Conservation (phyloP, 805 yeast genomes). For the Torulaspora franciscae region DNA sequence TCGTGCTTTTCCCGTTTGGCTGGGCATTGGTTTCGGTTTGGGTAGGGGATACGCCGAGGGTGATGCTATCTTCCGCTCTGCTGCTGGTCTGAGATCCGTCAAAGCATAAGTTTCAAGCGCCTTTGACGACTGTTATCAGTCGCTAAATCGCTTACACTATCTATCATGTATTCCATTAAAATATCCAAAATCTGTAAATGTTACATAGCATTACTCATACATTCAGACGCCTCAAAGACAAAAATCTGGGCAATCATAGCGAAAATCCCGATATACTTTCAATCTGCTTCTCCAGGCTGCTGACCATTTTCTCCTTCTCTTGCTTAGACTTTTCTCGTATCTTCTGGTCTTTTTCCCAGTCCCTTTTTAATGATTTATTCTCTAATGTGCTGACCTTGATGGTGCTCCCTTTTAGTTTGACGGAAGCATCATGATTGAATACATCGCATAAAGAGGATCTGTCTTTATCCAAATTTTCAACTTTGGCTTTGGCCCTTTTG, state of each 20-base stretch:
- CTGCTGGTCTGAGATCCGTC: slow-evolving; percentile 70
- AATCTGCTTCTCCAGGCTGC: slow-evolving; percentile 31
- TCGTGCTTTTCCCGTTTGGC: slow-evolving; percentile 96
- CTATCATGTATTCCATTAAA: slow-evolving; percentile 14
- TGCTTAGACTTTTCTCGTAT: slow-evolving; percentile 18
- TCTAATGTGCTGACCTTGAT: slow-evolving; percentile 14
- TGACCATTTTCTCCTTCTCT: slow-evolving; percentile 28
- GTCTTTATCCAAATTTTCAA: slow-evolving; percentile 26
- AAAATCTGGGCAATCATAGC: slow-evolving; percentile 13
- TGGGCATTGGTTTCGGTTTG: slow-evolving; percentile 94
- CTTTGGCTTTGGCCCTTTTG: slow-evolving; percentile 26
- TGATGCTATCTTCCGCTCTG: slow-evolving; percentile 88
- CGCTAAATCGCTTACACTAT: not conserved
- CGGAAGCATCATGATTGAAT: not conserved
- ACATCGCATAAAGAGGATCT: slow-evolving; percentile 8
- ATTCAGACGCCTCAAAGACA: not conserved
- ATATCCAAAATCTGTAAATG: slow-evolving; percentile 13
- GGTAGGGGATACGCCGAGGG: slow-evolving; percentile 99
- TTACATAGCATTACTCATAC: slow-evolving; percentile 6
- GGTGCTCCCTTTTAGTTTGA: not conserved
- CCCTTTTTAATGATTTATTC: slow-evolving; percentile 23
- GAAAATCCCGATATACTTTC: slow-evolving; percentile 35
- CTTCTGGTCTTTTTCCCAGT: slow-evolving; percentile 27
- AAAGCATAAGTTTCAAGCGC: slow-evolving; percentile 45
- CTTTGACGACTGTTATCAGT: not conserved